Base-by-base conservation (phyloP, 2,329 filamentous ascomycete species). In the Talaromyces marneffei region DNA sequence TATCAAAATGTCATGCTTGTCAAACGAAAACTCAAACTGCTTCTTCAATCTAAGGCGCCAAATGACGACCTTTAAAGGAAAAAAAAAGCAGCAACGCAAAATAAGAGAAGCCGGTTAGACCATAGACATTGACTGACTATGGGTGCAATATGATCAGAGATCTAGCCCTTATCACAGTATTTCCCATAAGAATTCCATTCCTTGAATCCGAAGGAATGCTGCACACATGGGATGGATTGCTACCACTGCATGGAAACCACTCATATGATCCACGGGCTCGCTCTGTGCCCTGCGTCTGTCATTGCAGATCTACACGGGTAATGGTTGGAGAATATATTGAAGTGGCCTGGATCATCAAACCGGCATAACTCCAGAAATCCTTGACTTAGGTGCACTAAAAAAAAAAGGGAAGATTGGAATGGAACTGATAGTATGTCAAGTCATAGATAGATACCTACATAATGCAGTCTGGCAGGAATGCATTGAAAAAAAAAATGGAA, bases 381-480 rank as follows among this genome's bases (percentile, higher is more conserved):
- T 20, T 33, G n/a, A 18, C 18, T 27, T 14, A 5, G 20, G 16
- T 9, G 48, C 33, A 39, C 27, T 16, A 8, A 6, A 16, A 40
- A 14, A 44, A n/a, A 16, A 27, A 4, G 20, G n/a, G 27, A 55
- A 16, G 33, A 27, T 5, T 25, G 52, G 35, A 55, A 40, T 40
- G 35, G 8, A 20, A 52, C 48, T 23, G 29, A 29, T 25, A n/a
- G n/a, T 16, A 33, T 29, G 25, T 29, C 25, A n/a, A 48, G 42
- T 16, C 42, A 4, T 46, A 14, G 14, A 18, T 29, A 18, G 14
- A 29, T 12, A 52, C 18, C 10, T 35, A 33, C 18, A 23, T 20
- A 4, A 35, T 23, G 4, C 29, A 52, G 16, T 53, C 20, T 35
- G 57, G 57, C 16, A 59, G 57, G 57, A 59, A 59, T 59, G 57